Evolutionary conservation across 2,329 filamentous ascomycete species (phyloP).

Genomic region (Volutella citrinella): DNA sequence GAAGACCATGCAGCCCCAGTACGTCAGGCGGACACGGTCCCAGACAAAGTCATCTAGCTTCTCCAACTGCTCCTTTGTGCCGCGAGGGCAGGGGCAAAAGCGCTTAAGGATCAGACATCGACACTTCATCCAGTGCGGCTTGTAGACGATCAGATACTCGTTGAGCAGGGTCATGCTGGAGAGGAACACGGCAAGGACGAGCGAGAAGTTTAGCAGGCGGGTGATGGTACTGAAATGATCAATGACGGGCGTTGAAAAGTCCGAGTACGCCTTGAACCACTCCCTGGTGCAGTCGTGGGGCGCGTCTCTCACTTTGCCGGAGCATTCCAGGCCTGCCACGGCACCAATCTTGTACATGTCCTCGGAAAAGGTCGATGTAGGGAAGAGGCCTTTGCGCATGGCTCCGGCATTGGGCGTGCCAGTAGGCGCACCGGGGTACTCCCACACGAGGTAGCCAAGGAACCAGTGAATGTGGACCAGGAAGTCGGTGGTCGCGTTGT

Average conservation of each 20-base stretch:
- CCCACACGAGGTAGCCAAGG: conserved; percentile 22
- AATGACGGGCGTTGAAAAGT: too few relatives aligned
- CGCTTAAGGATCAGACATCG: conserved; percentile 24
- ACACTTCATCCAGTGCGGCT: conserved; percentile 24
- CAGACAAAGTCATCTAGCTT: conserved; percentile 22
- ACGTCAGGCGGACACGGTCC: conserved; percentile 23
- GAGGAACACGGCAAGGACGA: conserved; percentile 14
- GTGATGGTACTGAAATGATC: conserved; percentile 13
- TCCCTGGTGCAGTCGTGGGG: conserved; percentile 23
- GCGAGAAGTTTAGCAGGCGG: conserved; percentile 16
- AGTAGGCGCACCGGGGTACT: conserved; percentile 22
- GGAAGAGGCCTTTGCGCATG: conserved; percentile 13
- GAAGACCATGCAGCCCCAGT: conserved; percentile 19
- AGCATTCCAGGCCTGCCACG: too few relatives aligned
- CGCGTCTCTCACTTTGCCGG: too few relatives aligned
- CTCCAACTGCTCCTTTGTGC: conserved; percentile 25
- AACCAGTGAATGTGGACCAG: conserved; percentile 25
- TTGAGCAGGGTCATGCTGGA: conserved; percentile 11
- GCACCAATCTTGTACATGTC: conserved; percentile 21
- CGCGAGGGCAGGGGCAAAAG: conserved; percentile 21
- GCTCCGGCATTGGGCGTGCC: conserved; percentile 20
- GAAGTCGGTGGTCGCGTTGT: conserved; percentile 23
- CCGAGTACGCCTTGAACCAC: conserved; percentile 28
- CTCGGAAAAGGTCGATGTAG: conserved; percentile 14
- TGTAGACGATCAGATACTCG: conserved; percentile 25